Evolutionary conservation across 2,329 filamentous ascomycete species (phyloP), one percentile per base, ranked within the genome.

Genomic region (Lachnellula subtilissima): DNA sequence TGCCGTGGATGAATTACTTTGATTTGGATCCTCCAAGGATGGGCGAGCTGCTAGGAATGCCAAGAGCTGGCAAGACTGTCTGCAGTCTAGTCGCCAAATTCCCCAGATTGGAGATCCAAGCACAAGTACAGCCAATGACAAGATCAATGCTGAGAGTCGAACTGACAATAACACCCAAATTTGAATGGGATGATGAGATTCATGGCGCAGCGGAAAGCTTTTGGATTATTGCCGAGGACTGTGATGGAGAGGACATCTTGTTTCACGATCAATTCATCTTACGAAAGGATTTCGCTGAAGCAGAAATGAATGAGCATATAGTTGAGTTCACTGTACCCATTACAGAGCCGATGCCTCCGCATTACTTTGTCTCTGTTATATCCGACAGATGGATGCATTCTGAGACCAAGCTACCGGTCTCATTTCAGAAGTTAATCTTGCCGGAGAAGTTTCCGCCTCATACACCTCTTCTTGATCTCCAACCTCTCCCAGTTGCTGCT

Each of bases 371-470:
- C 66, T 94, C 91, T 0, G 83, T 99, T 40, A 76, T 97, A 19
- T 97, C 93, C 3, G 94, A 99, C 72, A 82, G 94, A 64, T 99
- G 94, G 94, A 97, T 99, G 91, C 91, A 96, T 70, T 91, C 93
- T 0, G 92, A 99, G 75, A 96, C 92, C 1, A 91, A 92, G 69
- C 78, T 99, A 53, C 88, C 93, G 0, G 88, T 99, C 2, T 93
- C 92, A 0, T 97, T 99, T 76, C 89, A 96, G 71, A 97, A 97
- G 71, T 79, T 99, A 28, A 88, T 96, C 45, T 80, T 99, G 5
- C 94, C 94, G 0, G 93, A 97, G 71, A 94, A 94, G 68, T 99
- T 99, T 72, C 92, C 92, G 32, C 86, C 94, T 42, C 93, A 96
- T 69, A 99, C 94, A 0, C 91, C 90, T 59, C 79, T 97, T 46